Evolutionary conservation across 2,329 filamentous ascomycete genomes (phyloP).

Genomic region (Curvularia eragrostidis): DNA sequence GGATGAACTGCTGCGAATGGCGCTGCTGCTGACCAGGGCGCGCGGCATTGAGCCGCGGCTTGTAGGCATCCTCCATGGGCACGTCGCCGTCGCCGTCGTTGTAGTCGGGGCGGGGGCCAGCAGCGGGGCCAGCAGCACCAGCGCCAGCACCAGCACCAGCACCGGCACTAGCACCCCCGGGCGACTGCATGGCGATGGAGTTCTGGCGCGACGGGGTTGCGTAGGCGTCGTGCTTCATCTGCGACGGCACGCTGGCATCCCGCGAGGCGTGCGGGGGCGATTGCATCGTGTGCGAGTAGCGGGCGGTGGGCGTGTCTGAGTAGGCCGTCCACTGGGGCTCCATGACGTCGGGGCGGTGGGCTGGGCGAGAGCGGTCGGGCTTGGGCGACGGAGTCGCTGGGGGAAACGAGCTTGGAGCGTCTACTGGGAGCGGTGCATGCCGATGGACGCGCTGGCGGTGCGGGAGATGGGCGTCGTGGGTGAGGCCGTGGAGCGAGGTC

Average conservation of each 20-base stretch:
- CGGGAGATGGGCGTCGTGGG: neutral
- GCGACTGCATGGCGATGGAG: slow-evolving; percentile 48
- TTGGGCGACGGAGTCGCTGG: slow-evolving; percentile 35
- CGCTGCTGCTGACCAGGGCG: slow-evolving; percentile 78
- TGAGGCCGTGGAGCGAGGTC: no score
- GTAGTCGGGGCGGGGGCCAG: slow-evolving; percentile 45
- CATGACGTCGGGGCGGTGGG: slow-evolving; percentile 33
- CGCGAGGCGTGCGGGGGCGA: slow-evolving; percentile 44
- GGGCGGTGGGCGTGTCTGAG: slow-evolving; percentile 42
- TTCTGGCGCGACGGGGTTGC: slow-evolving; percentile 46
- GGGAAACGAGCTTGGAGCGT: slow-evolving; percentile 45
- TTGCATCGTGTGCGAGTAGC: slow-evolving; percentile 48
- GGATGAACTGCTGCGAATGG: slow-evolving; percentile 73
- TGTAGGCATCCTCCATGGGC: slow-evolving; percentile 19
- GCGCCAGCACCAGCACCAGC: neutral
- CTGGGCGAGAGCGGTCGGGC: slow-evolving; percentile 9
- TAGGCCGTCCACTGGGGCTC: slow-evolving; percentile 51
- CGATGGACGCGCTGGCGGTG: slow-evolving; percentile 33
- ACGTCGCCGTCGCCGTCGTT: slow-evolving; percentile 50
- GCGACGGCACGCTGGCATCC: slow-evolving; percentile 41
- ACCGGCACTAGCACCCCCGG: slow-evolving; percentile 12
- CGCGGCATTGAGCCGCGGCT: slow-evolving; percentile 15
- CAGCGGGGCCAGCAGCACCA: slow-evolving; percentile 20
- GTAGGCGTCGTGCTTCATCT: slow-evolving; percentile 48
- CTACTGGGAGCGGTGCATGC: slow-evolving; percentile 45